These are phyloP conservation scores for Euptelea pleiosperma DNA, from an alignment of 164 flowering plant species.

Conservation along the genomic window DNA sequence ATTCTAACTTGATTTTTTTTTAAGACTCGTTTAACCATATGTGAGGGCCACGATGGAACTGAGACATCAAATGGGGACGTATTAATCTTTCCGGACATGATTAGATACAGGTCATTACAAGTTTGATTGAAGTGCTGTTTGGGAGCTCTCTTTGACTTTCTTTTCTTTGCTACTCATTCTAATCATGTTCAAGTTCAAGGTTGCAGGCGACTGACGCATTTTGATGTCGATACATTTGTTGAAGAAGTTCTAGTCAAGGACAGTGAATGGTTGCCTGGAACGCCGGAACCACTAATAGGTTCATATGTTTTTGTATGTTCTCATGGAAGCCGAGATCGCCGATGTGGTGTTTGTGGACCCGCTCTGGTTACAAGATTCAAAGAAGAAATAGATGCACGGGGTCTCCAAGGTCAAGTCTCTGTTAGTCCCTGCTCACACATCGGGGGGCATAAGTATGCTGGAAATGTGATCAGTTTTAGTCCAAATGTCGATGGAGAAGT, in stretches of 20 bases:
- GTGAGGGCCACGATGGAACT: conserved; percentile 96
- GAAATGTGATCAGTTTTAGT: conserved; percentile 85
- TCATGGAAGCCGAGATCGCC: conserved; percentile 84
- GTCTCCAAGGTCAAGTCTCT: conserved; percentile 71
- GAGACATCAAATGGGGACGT: conserved; percentile 97
- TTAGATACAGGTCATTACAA: conserved; percentile 77
- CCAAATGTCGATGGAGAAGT: conserved; percentile 46
- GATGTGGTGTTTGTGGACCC: conserved; percentile 98
- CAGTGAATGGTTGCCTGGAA: conserved; percentile 82
- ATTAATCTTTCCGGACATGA: conserved; percentile 95
- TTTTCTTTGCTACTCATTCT: conserved; percentile 7
- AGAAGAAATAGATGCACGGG: conserved; percentile 65
- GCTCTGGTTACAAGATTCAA: conserved; percentile 59
- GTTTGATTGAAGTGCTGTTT: conserved; percentile 2
- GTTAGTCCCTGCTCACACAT: conserved; percentile 91
- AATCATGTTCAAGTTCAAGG: conserved; percentile 1
- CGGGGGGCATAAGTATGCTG: conserved; percentile 92
- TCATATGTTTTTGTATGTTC: conserved; percentile 82
- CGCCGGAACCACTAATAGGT: conserved; percentile 67
- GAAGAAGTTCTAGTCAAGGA: conserved; percentile 93
- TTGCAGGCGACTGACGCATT: conserved; percentile 91
- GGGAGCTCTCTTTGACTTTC: neutral
- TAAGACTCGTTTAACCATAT: conserved; percentile 86
- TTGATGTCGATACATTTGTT: conserved; percentile 92
- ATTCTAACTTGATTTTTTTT: conserved; percentile 1